Percentiles rank a stretch among this genome's conserved stretches.
phyloP scores from a whole-genome alignment of 2,329 filamentous ascomycete genomes.

The Orbilia oligospora region DNA sequence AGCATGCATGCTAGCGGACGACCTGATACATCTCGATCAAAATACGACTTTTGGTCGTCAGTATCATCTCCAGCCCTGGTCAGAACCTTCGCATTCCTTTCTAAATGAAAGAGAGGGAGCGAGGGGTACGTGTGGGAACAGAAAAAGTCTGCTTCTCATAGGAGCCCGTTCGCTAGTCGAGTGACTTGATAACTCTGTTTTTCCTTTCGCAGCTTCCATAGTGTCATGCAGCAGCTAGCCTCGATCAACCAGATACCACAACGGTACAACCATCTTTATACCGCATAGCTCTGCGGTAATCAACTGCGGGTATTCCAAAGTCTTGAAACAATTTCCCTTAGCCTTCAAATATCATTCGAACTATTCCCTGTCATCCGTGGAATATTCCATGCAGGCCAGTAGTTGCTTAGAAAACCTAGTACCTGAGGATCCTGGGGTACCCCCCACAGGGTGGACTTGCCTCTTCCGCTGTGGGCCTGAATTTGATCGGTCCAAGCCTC shows the following conservation, averaged over 20 bases:
- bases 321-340: conserved; percentile 55
- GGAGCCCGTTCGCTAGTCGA: conserved; percentile 31
- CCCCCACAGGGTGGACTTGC: conserved; percentile 53
- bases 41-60: conserved; percentile 16
- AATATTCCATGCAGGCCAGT: conserved; percentile 59
- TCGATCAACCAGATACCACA: conserved; percentile 51
- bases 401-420: conserved; percentile 52
- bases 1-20: conserved; percentile 7
- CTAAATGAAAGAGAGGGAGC: not conserved
- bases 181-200: conserved; percentile 13
- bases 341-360: conserved; percentile 32
- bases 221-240: conserved; percentile 39
- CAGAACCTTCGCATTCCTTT: conserved; percentile 20
- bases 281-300: conserved; percentile 36
- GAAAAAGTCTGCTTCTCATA: conserved; percentile 31
- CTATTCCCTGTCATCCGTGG: conserved; percentile 43
- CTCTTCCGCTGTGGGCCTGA: conserved; percentile 58
- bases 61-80: conserved; percentile 22
- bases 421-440: conserved; percentile 60
- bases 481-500: conserved; percentile 24
- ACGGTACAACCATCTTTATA: conserved; percentile 50
- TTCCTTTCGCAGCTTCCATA: conserved; percentile 41
- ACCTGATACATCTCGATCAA: conserved; percentile 38
- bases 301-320: conserved; percentile 34
- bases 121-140: no score